These are phyloP conservation scores for Prunus davidiana DNA, from an alignment of 306 rosid genomes.

Conservation along the genomic window DNA sequence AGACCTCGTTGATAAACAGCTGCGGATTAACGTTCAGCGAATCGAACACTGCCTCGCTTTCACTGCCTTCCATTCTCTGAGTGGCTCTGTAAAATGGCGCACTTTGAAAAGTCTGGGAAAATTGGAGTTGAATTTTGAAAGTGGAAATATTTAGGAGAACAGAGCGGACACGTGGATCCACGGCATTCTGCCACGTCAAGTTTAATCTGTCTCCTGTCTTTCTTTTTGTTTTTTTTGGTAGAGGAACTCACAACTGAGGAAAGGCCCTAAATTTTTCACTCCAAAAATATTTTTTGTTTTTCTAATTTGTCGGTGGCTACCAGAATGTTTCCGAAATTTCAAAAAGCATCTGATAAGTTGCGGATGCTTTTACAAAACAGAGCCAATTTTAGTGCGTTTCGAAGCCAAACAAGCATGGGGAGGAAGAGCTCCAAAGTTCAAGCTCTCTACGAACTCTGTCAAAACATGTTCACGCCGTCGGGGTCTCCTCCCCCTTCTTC, in stretches of 20 bases:
- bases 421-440: slow-evolving; percentile 57
- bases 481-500: slow-evolving; percentile 46
- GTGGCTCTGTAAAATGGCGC: background rate
- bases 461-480: slow-evolving; percentile 47
- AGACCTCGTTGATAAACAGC: slow-evolving; percentile 67
- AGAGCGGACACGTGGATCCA: background rate
- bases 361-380: slow-evolving; percentile 25
- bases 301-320: background rate
- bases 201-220: background rate
- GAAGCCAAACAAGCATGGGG: slow-evolving; percentile 48
- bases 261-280: background rate
- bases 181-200: background rate
- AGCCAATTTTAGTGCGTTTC: slow-evolving; percentile 29
- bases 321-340: slow-evolving; percentile 37
- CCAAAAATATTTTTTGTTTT: background rate
- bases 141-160: background rate
- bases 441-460: slow-evolving; percentile 68
- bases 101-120: background rate
- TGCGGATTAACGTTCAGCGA: slow-evolving; percentile 69
- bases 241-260: background rate
- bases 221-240: too few relatives aligned
- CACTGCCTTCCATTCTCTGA: slow-evolving; percentile 52
- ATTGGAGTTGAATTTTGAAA: background rate
- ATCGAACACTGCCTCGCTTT: slow-evolving; percentile 59
- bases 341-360: slow-evolving; percentile 41